Evolutionary conservation across 2,329 filamentous ascomycete genomes (phyloP).

Genomic region (Curvularia eragrostidis): DNA sequence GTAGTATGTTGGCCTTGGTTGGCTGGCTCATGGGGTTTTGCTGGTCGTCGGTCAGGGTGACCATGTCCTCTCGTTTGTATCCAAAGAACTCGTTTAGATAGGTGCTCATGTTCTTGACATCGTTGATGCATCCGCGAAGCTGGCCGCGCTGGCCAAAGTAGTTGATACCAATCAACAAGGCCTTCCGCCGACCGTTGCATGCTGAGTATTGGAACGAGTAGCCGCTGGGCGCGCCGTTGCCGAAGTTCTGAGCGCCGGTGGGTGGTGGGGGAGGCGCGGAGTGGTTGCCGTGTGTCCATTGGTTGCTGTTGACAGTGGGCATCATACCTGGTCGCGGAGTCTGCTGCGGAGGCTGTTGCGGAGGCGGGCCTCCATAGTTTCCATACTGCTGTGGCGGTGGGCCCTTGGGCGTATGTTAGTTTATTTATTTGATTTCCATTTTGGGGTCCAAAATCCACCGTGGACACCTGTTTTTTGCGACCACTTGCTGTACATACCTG

Average conservation of each 20-base stretch:
- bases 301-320: conserved; percentile 54
- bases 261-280: conserved; percentile 71
- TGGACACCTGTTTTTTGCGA: not conserved
- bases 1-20: conserved; percentile 91
- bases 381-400: conserved; percentile 6
- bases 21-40: conserved; percentile 97
- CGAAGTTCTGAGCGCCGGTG: conserved; percentile 56
- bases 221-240: conserved; percentile 76
- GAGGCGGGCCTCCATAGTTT: conserved; percentile 29
- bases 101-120: conserved; percentile 94
- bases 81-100: conserved; percentile 89
- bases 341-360: conserved; percentile 34
- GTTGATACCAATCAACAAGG: conserved; percentile 91
- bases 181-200: conserved; percentile 88
- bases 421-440: not conserved
- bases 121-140: conserved; percentile 92
- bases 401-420: conserved; percentile 11
- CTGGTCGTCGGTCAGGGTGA: conserved; percentile 93
- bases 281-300: conserved; percentile 60
- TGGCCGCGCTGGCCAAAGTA: conserved; percentile 94
- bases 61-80: conserved; percentile 96
- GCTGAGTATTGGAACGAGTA: conserved; percentile 92
- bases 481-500: conserved; percentile 38
- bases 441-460: not conserved
- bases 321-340: conserved; percentile 53